phyloP scores from a whole-genome alignment of 2,329 filamentous ascomycete species.

The Ascomycota sp. region DNA sequence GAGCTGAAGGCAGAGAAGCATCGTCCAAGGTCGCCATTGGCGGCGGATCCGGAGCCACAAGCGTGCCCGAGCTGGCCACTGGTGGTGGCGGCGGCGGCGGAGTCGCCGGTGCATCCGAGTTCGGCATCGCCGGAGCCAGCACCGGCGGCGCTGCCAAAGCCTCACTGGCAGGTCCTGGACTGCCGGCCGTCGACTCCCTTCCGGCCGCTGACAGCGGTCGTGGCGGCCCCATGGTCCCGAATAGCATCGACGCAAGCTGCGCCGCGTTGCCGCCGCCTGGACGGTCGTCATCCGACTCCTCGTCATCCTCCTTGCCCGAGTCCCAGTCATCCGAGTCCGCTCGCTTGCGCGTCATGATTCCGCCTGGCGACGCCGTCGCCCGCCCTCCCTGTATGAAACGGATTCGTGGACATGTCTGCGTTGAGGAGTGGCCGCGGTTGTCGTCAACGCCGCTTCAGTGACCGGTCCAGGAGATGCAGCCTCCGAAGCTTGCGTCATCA shows the following conservation, averaged over 20 bases:
- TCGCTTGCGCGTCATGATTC: constrained; percentile 30
- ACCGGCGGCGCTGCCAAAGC: constrained; percentile 19
- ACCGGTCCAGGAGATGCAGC: constrained; percentile 24
- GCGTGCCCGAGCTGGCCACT: constrained; percentile 3
- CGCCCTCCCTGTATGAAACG: constrained; percentile 63
- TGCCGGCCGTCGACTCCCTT: constrained; percentile 33
- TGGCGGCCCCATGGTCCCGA: constrained; percentile 91
- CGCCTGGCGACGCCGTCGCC: constrained; percentile 21
- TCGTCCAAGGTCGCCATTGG: not conserved
- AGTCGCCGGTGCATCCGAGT: constrained; percentile 10
- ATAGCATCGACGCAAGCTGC: constrained; percentile 82
- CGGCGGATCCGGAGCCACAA: not conserved
- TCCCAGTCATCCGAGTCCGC: constrained; percentile 59
- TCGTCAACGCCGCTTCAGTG: constrained; percentile 14
- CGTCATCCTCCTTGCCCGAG: constrained; percentile 43
- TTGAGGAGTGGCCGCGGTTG: constrained; percentile 14
- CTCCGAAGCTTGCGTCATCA: constrained; percentile 52
- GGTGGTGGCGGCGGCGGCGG: constrained; percentile 12
- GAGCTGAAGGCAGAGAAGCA: constrained; percentile 7
- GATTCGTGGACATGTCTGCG: constrained; percentile 67
- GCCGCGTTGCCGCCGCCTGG: constrained; percentile 70
- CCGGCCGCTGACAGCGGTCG: constrained; percentile 70
- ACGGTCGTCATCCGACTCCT: constrained; percentile 59
- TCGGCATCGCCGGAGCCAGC: constrained; percentile 11
- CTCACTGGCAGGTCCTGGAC: constrained; percentile 18